Conservation (phyloP, 2,329 filamentous ascomycete genomes). For the Lomentospora prolificans region DNA sequence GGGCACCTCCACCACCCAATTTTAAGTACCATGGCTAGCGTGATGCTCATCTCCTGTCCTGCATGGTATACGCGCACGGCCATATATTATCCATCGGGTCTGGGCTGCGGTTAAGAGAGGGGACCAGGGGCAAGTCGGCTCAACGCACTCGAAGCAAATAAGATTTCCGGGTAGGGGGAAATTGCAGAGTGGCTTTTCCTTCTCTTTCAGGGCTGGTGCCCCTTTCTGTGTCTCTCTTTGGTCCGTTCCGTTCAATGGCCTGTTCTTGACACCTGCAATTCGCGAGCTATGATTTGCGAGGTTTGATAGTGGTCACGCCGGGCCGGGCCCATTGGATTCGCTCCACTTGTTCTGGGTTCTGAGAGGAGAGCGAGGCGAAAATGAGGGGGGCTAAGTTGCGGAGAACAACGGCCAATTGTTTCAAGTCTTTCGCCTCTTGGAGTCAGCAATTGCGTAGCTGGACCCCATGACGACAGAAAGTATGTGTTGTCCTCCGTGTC, state of each 20-base stretch:
- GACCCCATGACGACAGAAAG: too few relatives aligned
- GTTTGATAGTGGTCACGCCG: neutral
- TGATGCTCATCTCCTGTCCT: neutral
- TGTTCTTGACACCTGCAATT: neutral
- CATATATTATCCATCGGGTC: neutral
- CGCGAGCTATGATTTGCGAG: neutral
- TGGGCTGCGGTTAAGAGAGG: neutral
- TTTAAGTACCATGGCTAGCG: neutral
- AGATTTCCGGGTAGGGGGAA: neutral
- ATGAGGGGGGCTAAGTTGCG: neutral
- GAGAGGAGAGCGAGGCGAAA: neutral
- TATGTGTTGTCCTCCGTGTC: too few relatives aligned
- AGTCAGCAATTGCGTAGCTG: neutral
- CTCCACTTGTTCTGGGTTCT: neutral
- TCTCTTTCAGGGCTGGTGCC: neutral
- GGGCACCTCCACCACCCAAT: neutral
- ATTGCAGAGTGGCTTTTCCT: constrained; percentile 4
- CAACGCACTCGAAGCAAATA: neutral
- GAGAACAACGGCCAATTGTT: constrained; percentile 2
- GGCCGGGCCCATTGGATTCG: neutral
- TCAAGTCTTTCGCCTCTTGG: neutral
- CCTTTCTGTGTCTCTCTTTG: neutral
- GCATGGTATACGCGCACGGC: neutral
- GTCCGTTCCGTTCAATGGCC: neutral
- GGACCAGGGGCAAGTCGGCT: neutral